Conservation (phyloP, 2,329 filamentous ascomycete genomes). For the Rhytidhysteron rufulum region DNA sequence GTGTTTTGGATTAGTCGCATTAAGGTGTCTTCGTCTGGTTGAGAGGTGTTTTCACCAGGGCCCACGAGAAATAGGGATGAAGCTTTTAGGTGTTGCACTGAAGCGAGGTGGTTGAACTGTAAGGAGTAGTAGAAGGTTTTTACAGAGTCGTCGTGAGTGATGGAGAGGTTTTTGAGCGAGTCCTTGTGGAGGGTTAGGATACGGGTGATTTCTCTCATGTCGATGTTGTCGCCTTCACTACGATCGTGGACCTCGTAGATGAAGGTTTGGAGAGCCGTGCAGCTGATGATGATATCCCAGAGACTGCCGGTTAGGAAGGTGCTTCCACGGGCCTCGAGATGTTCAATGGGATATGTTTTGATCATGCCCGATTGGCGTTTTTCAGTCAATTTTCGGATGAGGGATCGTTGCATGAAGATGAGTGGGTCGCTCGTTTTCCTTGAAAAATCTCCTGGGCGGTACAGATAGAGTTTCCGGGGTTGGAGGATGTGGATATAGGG, state of each 20-base stretch:
- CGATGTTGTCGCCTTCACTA: not conserved
- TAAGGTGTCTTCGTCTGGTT: not conserved
- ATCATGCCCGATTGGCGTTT: not conserved
- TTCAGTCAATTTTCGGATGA: not conserved
- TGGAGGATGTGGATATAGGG: not conserved
- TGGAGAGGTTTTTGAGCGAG: not conserved
- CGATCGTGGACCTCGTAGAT: not conserved
- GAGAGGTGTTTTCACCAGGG: not conserved
- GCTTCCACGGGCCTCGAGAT: not conserved
- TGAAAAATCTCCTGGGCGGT: not conserved
- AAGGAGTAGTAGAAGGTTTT: not conserved
- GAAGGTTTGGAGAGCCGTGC: not conserved
- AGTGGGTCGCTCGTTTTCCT: not conserved
- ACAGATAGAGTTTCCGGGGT: not conserved
- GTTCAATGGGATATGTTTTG: not conserved
- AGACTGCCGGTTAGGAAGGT: not conserved
- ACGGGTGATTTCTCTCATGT: not conserved
- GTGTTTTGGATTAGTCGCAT: not conserved
- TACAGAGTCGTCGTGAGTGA: not conserved
- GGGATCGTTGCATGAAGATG: not conserved
- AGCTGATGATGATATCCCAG: not conserved
- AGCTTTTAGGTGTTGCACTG: not conserved
- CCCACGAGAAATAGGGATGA: not conserved
- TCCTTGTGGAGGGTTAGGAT: not conserved
- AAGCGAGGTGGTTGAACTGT: not conserved